These are phyloP conservation scores for Pascua sp. DNA, from an alignment of 1,284 basidiomycete species.

Conservation along the genomic window DNA sequence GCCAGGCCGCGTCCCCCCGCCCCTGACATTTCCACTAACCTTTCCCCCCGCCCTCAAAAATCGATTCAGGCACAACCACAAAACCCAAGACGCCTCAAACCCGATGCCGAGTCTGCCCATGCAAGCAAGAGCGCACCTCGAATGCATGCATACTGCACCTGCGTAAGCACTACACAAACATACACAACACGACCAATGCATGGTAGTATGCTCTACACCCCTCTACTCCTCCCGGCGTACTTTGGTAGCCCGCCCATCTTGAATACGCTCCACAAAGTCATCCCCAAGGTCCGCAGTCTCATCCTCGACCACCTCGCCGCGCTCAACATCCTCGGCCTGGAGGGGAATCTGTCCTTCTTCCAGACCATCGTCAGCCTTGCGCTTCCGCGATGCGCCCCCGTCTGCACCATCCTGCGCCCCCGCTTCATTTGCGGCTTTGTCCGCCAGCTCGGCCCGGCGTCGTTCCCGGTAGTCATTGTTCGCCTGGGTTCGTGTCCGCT, in stretches of 20 bases:
- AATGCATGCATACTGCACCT: no score
- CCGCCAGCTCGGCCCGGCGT: no score
- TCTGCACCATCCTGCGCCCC: not conserved
- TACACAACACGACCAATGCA: not conserved
- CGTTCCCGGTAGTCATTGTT: not conserved
- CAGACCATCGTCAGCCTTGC: slow-evolving; percentile 12
- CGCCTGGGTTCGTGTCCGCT: not conserved
- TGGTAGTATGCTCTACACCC: not conserved
- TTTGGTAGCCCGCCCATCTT: slow-evolving; percentile 18
- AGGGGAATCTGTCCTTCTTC: slow-evolving; percentile 12
- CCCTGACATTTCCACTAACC: no score
- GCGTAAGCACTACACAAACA: not conserved
- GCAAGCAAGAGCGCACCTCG: no score
- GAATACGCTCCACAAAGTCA: slow-evolving; percentile 17
- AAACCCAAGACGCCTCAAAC: no score
- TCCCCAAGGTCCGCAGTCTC: slow-evolving; percentile 16
- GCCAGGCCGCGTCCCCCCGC: no score
- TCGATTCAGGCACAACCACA: no score
- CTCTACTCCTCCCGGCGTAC: slow-evolving; percentile 17
- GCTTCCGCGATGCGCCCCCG: slow-evolving; percentile 7
- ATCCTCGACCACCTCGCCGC: slow-evolving; percentile 20
- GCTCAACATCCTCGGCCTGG: slow-evolving; percentile 13
- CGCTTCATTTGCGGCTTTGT: slow-evolving; percentile 2
- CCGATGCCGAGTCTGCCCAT: no score
- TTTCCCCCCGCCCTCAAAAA: no score